A percentile compares a stretch with the other conserved stretches of the same genome.
These are phyloP conservation scores for Exophiala aquamarina DNA, from an alignment of 2,329 filamentous ascomycete genomes.

Conservation along the genomic window DNA sequence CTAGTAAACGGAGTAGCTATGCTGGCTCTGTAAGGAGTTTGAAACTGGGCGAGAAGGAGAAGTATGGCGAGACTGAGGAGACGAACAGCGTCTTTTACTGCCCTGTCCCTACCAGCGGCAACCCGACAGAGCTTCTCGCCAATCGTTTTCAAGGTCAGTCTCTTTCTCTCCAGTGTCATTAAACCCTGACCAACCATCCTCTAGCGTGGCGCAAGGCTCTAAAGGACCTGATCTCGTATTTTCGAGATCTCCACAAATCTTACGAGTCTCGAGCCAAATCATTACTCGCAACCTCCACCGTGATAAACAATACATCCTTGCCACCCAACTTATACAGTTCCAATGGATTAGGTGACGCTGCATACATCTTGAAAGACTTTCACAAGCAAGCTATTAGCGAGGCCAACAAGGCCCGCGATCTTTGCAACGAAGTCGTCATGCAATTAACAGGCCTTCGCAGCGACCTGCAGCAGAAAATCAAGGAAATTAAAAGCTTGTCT, in stretches of 20 bases:
- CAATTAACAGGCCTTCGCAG: constrained; percentile 81
- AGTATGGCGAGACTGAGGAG: constrained; percentile 63
- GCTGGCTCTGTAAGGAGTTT: constrained; percentile 86
- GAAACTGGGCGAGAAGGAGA: constrained; percentile 64
- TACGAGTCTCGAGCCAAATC: constrained; percentile 86
- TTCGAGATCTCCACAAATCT: constrained; percentile 83
- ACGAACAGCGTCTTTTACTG: constrained; percentile 83
- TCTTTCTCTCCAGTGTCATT: neutral
- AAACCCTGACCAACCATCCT: constrained; percentile 2
- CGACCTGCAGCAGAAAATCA: constrained; percentile 93
- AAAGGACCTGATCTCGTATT: constrained; percentile 92
- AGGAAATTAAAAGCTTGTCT: constrained; percentile 91
- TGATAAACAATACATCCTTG: constrained; percentile 75
- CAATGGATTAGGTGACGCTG: constrained; percentile 84
- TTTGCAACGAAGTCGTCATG: constrained; percentile 86
- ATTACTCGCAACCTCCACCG: constrained; percentile 76
- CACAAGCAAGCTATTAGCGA: constrained; percentile 79
- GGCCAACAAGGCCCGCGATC: constrained; percentile 83
- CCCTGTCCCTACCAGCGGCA: constrained; percentile 82
- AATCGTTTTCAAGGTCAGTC: constrained; percentile 80
- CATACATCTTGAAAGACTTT: constrained; percentile 75
- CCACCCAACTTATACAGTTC: constrained; percentile 75
- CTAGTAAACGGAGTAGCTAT: constrained; percentile 76
- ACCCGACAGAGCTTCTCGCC: constrained; percentile 82
- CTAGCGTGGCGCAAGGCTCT: constrained; percentile 91